Evolutionary conservation across 1,284 basidiomycete genomes (phyloP).

Genomic region (Cutaneotrichosporon sp.): DNA sequence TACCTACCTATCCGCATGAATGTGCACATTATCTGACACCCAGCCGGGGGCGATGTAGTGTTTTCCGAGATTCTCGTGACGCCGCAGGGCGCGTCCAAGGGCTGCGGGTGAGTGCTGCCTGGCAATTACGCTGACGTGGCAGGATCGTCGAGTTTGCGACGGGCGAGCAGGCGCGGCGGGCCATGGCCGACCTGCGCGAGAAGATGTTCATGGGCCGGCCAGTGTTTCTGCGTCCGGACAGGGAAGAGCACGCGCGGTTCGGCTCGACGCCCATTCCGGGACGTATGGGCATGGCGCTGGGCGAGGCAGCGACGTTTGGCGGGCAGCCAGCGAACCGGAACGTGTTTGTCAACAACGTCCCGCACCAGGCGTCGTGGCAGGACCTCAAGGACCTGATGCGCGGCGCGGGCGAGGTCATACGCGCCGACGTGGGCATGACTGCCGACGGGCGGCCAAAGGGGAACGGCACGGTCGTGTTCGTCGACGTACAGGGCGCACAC

Average conservation of each 20-base stretch:
- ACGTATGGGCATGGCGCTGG: constrained; percentile 84
- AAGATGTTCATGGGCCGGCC: constrained; percentile 80
- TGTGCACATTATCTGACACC: constrained; percentile 5
- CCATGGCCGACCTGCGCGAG: constrained; percentile 82
- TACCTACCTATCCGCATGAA: neutral
- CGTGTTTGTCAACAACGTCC: constrained; percentile 88
- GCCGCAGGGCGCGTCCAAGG: constrained; percentile 92
- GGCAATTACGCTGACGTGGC: constrained; percentile 4
- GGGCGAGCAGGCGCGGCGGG: constrained; percentile 74
- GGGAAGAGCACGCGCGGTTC: constrained; percentile 89
- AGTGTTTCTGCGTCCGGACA: constrained; percentile 95
- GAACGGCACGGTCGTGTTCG: constrained; percentile 90
- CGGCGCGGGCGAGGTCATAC: constrained; percentile 84
- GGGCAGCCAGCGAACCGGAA: constrained; percentile 61
- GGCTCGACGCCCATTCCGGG: constrained; percentile 87
- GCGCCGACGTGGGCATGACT: constrained; percentile 88
- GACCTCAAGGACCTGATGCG: constrained; percentile 97
- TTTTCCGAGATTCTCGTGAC: constrained; percentile 98
- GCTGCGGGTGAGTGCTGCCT: constrained; percentile 75
- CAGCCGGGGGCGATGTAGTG: constrained; percentile 87
- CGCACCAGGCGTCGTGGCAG: constrained; percentile 95
- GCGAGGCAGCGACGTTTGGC: constrained; percentile 63
- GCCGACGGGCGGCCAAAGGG: constrained; percentile 90
- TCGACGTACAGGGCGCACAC: constrained; percentile 80
- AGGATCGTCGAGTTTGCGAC: constrained; percentile 90